Conservation (phyloP, 768 basidiomycete genomes). For the Coprinopsis strossmayeri region DNA sequence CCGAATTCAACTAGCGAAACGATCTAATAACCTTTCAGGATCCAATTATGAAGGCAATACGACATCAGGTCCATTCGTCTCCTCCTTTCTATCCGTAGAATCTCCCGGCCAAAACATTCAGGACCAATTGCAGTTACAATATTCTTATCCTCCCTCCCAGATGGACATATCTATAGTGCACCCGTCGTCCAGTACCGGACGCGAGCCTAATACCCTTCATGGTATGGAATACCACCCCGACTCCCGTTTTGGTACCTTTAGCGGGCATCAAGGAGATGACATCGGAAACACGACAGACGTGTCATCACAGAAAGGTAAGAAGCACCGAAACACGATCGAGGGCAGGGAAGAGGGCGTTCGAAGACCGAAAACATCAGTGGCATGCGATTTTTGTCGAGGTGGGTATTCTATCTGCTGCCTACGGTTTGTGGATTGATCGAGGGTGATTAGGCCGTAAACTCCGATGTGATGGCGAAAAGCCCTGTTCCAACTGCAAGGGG, state of each 20-base stretch:
- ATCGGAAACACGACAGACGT: conserved; percentile 21
- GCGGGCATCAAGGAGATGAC: conserved; percentile 18
- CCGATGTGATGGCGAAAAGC: conserved; percentile 61
- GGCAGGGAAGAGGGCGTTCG: conserved; percentile 12
- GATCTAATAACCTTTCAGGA: no score
- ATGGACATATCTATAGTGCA: conserved; percentile 1
- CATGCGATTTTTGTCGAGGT: conserved; percentile 79
- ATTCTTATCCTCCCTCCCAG: neutral
- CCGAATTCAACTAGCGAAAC: no score
- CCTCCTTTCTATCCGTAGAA: conserved; percentile 1
- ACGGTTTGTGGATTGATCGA: conserved; percentile 15
- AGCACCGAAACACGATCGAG: conserved; percentile 21
- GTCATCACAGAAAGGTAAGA: conserved; percentile 22
- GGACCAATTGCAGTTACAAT: neutral
- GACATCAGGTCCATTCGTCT: neutral
- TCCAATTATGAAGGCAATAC: neutral
- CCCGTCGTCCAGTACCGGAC: neutral
- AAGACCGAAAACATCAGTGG: conserved; percentile 49
- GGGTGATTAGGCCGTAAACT: conserved; percentile 58
- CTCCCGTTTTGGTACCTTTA: conserved; percentile 11
- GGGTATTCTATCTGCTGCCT: conserved; percentile 14
- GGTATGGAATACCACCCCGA: no score
- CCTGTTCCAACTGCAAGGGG: conserved; percentile 56
- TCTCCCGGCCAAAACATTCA: neutral
- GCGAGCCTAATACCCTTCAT: no score